phyloP scores from a whole-genome alignment of 73 alveolate species.

The Tetrahymena borealis region DNA sequence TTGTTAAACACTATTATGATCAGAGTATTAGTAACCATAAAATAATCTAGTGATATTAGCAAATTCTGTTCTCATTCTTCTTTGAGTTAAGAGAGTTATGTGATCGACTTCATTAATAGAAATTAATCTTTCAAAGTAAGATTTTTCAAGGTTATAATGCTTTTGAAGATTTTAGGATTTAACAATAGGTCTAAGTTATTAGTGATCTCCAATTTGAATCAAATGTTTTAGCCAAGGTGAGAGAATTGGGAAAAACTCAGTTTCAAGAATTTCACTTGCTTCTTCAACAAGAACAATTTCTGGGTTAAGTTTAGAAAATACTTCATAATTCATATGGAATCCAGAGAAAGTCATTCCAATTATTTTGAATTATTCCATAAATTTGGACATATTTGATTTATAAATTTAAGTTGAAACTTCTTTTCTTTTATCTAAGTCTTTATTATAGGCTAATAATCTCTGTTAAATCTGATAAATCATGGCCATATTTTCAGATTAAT shows the following conservation, averaged over 20 bases:
- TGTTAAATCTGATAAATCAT: no score
- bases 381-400: neutral
- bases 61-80: slow-evolving; percentile 84
- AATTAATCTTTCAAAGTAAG: slow-evolving; percentile 78
- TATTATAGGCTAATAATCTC: neutral
- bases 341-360: slow-evolving; percentile 90
- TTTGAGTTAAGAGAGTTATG: slow-evolving; percentile 51
- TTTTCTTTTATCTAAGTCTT: neutral
- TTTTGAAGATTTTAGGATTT: slow-evolving; percentile 50
- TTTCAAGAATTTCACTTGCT: slow-evolving; percentile 88
- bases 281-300: slow-evolving; percentile 80
- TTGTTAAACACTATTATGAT: slow-evolving; percentile 37
- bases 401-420: neutral
- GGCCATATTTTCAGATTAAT: no score
- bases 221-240: slow-evolving; percentile 56
- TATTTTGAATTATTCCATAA: neutral
- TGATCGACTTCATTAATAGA: slow-evolving; percentile 37
- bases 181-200: slow-evolving; percentile 66
- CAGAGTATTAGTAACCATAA: slow-evolving; percentile 48
- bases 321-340: slow-evolving; percentile 59
- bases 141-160: slow-evolving; percentile 57
- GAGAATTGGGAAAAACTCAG: slow-evolving; percentile 61
- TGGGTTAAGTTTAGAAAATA: slow-evolving; percentile 50
- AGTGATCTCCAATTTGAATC: slow-evolving; percentile 86
- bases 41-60: slow-evolving; percentile 71